phyloP scores from a whole-genome alignment of 805 yeast species.

The Metschnikowia chrysomelidarum region DNA sequence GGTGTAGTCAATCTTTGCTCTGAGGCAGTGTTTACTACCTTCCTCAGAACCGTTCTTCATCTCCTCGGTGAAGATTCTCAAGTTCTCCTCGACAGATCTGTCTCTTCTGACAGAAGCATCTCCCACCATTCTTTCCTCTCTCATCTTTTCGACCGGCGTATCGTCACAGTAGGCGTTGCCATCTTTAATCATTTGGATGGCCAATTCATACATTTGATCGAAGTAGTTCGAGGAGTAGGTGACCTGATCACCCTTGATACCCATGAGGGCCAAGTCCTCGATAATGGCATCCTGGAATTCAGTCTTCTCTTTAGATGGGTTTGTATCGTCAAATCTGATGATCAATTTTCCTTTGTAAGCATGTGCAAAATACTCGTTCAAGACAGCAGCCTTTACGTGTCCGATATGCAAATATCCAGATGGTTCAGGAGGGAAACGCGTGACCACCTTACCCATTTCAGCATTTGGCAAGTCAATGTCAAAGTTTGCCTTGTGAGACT shows the following conservation, averaged over 20 bases:
- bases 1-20: constrained; percentile 94
- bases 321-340: constrained; percentile 96
- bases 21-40: constrained; percentile 87
- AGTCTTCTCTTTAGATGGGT: constrained; percentile 92
- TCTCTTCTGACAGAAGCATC: constrained; percentile 89
- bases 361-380: constrained; percentile 95
- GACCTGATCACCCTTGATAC: constrained; percentile 85
- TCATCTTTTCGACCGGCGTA: constrained; percentile 91
- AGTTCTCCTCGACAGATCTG: constrained; percentile 88
- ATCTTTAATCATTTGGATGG: constrained; percentile 83
- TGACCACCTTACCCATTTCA: constrained; percentile 89
- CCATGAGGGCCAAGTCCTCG: constrained; percentile 86
- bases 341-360: constrained; percentile 95
- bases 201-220: constrained; percentile 83
- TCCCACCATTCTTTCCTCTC: constrained; percentile 99
- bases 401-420: constrained; percentile 99
- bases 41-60: constrained; percentile 93
- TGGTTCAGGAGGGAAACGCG: constrained; percentile 99
- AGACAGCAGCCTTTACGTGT: constrained; percentile 96
- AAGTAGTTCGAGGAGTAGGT: constrained; percentile 95
- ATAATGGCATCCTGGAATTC: constrained; percentile 94
- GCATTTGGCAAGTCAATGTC: constrained; percentile 94
- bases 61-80: constrained; percentile 79
- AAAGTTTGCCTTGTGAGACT: constrained; percentile 89
- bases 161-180: constrained; percentile 98